Evolutionary conservation across 768 basidiomycete genomes (phyloP), one percentile per base, ranked within the genome.

Genomic region (Suillus hirtellus): DNA sequence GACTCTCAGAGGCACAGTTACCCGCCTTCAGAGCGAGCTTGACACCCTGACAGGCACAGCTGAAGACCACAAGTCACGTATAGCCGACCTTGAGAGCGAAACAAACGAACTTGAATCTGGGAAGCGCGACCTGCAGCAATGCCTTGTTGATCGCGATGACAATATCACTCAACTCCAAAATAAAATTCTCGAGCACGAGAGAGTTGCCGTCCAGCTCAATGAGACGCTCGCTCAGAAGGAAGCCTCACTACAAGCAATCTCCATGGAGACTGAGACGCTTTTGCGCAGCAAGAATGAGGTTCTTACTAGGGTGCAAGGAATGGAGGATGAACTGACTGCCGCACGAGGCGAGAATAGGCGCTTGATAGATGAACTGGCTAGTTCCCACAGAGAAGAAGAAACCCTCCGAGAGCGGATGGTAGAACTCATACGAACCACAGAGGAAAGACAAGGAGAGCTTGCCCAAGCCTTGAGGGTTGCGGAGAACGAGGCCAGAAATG

Each of bases 241-340:
- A 47, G 59, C 61, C n/a, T 62, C 61, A 42, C 52, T 77, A 54
- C 64, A 66, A 15, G 71, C 70, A 60, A 73, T 73, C 63, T 70
- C 69, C 65, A 50, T 63, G 38, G 73, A 68, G 63, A 64, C 76
- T 38, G 68, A 67, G 52, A 60, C 34, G 17, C 64, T 76, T 64
- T 71, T 31, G 63, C 67, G 27, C 62, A 56, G 14, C 66, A 68
- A 34, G 68, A 73, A 42, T 42, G 56, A 42, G 5, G 31, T 31
- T 27, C 19, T 38, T 24, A 24, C 24, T 10, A 0, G 17, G 40
- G 17, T 42, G 17, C 56, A 31, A 2, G 40, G 40, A 42, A 40
- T 58, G 40, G 40, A 58, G 40, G 40, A 58, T 11, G 40, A 58
- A 58, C 19, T 58, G 10, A 19, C 17, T 12, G 40, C 40, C 42